Evolutionary conservation across 208 protist species (phyloP).

Genomic region (Acanthamoeba royreba): DNA sequence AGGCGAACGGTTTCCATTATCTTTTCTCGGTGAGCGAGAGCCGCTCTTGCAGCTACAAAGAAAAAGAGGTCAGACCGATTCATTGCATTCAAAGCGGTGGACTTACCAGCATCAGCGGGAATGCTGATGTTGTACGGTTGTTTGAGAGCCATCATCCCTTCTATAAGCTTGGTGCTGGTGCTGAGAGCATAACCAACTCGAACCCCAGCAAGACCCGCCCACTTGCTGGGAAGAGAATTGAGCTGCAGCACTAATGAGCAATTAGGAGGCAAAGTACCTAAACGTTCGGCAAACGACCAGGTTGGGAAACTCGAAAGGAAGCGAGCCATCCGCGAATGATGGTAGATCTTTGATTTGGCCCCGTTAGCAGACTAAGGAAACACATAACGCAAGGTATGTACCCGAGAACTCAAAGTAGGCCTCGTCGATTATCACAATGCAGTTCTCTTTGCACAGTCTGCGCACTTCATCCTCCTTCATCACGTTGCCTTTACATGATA

Average conservation of each 20-base stretch:
- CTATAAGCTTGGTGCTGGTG: not conserved
- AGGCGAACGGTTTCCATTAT: not conserved
- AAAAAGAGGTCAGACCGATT: not conserved
- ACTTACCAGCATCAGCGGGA: slow-evolving; percentile 48
- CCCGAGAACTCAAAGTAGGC: slow-evolving; percentile 34
- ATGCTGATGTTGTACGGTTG: slow-evolving; percentile 64
- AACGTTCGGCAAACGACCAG: slow-evolving; percentile 54
- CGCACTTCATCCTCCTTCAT: slow-evolving; percentile 12
- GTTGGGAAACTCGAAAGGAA: not conserved
- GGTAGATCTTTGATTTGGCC: not conserved
- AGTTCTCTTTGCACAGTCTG: not conserved
- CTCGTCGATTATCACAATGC: slow-evolving; percentile 23
- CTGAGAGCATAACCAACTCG: slow-evolving; percentile 4
- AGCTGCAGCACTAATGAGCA: not conserved
- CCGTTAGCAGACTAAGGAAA: no score
- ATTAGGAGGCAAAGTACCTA: not conserved
- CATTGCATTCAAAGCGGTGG: not conserved
- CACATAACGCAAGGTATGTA: not conserved
- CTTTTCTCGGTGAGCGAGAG: not conserved
- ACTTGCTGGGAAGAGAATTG: slow-evolving; percentile 39
- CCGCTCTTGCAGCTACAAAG: not conserved
- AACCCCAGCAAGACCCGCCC: slow-evolving; percentile 56
- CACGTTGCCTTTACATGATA: not conserved
- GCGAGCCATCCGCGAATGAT: not conserved
- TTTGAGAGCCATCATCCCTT: slow-evolving; percentile 50